Conservation (phyloP, 1,139 yeast species). For the Nakaseomyces uthaithaninus region DNA sequence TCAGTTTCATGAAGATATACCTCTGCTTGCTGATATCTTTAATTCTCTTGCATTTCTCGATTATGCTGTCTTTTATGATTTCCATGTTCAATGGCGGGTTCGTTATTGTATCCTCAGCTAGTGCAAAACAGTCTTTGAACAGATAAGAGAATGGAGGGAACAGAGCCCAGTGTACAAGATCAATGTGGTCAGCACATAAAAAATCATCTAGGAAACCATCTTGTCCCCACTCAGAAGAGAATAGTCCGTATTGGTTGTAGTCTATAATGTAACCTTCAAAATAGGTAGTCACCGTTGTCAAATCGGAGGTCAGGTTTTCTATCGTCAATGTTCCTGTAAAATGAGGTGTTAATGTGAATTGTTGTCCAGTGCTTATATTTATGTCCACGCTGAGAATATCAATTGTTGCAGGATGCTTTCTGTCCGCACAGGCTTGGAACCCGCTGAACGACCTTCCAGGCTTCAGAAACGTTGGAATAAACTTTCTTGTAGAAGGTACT, state of each 20-base stretch:
- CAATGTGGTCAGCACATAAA: constrained; percentile 49
- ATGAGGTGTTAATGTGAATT: constrained; percentile 26
- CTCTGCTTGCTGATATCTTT: constrained; percentile 27
- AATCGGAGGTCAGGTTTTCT: constrained; percentile 65
- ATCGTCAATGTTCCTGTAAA: constrained; percentile 76
- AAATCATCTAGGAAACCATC: constrained; percentile 43
- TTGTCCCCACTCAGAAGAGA: constrained; percentile 37
- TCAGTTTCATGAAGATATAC: constrained; percentile 86
- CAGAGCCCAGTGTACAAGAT: constrained; percentile 79
- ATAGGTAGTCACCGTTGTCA: constrained; percentile 78
- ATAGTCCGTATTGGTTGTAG: constrained; percentile 40
- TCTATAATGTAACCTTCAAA: constrained; percentile 83
- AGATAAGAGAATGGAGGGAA: constrained; percentile 38
- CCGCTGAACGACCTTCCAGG: constrained; percentile 28
- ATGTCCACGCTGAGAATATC: not conserved
- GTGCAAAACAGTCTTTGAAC: constrained; percentile 15
- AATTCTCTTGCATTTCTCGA: not conserved
- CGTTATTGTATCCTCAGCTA: not conserved
- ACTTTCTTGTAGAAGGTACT: not conserved
- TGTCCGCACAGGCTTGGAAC: constrained; percentile 30
- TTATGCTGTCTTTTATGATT: not conserved
- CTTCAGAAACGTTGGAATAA: constrained; percentile 13
- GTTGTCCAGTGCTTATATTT: not conserved
- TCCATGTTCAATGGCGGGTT: not conserved
- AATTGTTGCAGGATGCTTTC: constrained; percentile 19